These are phyloP conservation scores for Leptographium flavum DNA, from an alignment of 2,329 filamentous ascomycete species.

Conservation along the genomic window DNA sequence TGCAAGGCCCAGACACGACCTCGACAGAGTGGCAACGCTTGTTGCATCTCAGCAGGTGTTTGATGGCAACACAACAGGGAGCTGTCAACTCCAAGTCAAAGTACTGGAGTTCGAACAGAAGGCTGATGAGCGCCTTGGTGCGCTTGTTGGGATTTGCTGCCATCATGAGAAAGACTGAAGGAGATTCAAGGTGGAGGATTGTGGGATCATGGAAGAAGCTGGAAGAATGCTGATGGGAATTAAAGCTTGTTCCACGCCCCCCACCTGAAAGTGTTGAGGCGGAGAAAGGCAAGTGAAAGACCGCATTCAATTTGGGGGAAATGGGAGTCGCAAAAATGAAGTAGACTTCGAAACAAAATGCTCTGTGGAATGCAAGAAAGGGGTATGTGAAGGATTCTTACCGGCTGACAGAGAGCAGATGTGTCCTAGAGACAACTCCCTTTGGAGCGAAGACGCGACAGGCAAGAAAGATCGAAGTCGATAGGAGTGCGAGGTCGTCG, in stretches of 20 bases:
- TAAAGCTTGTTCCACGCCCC: too few relatives aligned
- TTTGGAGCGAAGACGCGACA: not conserved
- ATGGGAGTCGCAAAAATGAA: too few relatives aligned
- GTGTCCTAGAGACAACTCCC: not conserved
- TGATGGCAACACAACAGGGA: conserved; percentile 6
- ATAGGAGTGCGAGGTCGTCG: not conserved
- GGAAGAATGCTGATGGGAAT: too few relatives aligned
- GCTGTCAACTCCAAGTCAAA: conserved; percentile 8
- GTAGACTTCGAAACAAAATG: too few relatives aligned
- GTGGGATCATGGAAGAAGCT: too few relatives aligned
- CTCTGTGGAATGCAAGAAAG: not conserved
- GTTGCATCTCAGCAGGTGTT: conserved; percentile 6
- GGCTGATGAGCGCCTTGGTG: conserved; percentile 5
- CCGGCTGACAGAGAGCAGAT: not conserved
- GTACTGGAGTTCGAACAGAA: conserved; percentile 7
- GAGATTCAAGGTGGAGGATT: too few relatives aligned
- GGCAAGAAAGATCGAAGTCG: not conserved
- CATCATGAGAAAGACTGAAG: not conserved
- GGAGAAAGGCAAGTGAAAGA: too few relatives aligned
- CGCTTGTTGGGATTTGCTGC: conserved; percentile 4
- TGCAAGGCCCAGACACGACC: not conserved
- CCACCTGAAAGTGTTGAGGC: too few relatives aligned
- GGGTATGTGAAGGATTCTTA: not conserved
- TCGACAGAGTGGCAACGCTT: conserved; percentile 4
- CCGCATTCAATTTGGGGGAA: too few relatives aligned